Percentiles rank a stretch among this genome's conserved stretches.
These are phyloP conservation scores for Fusarium euwallaceae DNA, from an alignment of 2,329 filamentous ascomycete genomes.

Conservation along the genomic window DNA sequence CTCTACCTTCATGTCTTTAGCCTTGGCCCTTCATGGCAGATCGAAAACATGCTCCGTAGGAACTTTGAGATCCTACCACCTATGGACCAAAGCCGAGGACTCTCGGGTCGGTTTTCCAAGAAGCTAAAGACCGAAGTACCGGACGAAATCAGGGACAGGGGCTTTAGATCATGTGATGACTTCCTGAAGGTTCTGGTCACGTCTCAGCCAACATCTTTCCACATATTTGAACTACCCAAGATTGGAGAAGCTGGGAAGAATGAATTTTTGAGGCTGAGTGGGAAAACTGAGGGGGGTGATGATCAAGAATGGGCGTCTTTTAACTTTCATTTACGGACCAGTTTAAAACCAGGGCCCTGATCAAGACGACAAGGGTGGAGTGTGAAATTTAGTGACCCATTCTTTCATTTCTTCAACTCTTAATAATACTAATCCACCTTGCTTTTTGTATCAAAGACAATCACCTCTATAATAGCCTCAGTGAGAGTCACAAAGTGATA, in stretches of 20 bases:
- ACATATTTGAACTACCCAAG: constrained; percentile 16
- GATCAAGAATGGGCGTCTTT: constrained; percentile 6
- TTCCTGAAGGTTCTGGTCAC: constrained; percentile 29
- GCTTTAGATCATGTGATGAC: constrained; percentile 2
- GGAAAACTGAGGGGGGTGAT: neutral
- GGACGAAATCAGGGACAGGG: neutral
- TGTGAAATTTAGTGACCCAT: neutral
- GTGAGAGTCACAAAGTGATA: neutral
- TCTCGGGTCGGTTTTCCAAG: neutral
- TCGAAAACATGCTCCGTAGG: neutral
- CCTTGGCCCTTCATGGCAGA: constrained; percentile 9
- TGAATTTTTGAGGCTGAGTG: rapidly evolving
- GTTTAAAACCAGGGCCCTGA: neutral
- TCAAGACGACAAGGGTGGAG: neutral
- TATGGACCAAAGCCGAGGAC: neutral
- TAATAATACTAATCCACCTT: neutral
- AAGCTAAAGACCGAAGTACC: constrained; percentile 18
- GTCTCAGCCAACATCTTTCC: constrained; percentile 29
- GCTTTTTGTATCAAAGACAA: neutral
- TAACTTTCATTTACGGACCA: neutral
- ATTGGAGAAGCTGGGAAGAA: neutral
- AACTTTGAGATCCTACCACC: neutral
- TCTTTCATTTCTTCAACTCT: neutral
- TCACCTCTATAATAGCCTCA: neutral
- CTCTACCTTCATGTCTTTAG: constrained; percentile 12